Evolutionary conservation across 1,284 basidiomycete genomes (phyloP).

Genomic region (Phellopilus nigrolimitatus): DNA sequence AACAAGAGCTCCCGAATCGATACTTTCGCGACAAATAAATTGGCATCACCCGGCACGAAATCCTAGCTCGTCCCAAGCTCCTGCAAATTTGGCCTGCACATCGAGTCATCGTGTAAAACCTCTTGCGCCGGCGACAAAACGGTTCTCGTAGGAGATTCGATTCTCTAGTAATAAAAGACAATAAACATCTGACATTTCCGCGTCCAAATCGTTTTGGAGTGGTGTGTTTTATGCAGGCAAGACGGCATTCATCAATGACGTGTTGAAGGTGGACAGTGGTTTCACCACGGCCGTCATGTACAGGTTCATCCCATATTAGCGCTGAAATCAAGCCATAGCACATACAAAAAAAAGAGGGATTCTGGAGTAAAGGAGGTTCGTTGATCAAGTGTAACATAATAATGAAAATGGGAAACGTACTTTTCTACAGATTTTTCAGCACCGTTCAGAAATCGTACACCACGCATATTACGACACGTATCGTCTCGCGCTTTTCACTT

Average conservation of each 20-base stretch:
- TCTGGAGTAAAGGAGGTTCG: too few species aligned
- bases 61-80: constrained; percentile 52
- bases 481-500: too few species aligned
- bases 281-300: constrained; percentile 30
- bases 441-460: too few species aligned
- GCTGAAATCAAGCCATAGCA: neutral
- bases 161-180: neutral
- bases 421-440: too few species aligned
- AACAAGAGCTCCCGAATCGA: constrained; percentile 21
- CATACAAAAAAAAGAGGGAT: neutral
- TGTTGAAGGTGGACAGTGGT: constrained; percentile 30
- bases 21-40: constrained; percentile 42
- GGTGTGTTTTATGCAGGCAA: constrained; percentile 47
- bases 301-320: too few species aligned
- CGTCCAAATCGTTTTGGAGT: constrained; percentile 20
- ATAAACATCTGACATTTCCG: neutral
- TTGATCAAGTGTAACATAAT: too few species aligned
- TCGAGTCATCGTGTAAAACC: constrained; percentile 51
- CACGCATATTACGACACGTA: too few species aligned
- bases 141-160: neutral
- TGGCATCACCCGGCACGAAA: constrained; percentile 49
- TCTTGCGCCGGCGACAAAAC: constrained; percentile 35
- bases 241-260: constrained; percentile 31
- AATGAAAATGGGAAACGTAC: too few species aligned
- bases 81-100: constrained; percentile 48